Evolutionary conservation across 495 filamentous ascomycete genomes (phyloP), one percentile per base, ranked within the genome.

Genomic region (Aspergillus mulundensis): DNA sequence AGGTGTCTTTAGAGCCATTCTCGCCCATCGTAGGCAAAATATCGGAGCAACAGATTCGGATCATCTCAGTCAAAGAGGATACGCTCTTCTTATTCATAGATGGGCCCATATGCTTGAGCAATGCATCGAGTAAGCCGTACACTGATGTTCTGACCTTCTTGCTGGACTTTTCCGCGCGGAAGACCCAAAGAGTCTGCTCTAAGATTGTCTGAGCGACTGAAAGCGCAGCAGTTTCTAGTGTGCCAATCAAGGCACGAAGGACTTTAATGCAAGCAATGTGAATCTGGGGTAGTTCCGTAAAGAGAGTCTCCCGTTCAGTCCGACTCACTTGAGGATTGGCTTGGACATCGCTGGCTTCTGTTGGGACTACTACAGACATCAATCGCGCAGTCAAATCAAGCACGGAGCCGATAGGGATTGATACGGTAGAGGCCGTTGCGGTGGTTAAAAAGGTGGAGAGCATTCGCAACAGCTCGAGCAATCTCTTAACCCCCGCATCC

Each of bases 281-380:
- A 58, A 96, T 82, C 20, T 80, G 76, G 24, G 91, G 90, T 6
- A 96, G 71, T 30, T 83, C 78, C 21, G 76, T 69, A 78, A 84
- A 90, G 11, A 96, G 74, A 41, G 79, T 77, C 58, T 93, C 88
- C 56, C 86, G 82, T 68, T 96, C 91, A 43, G 90, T 88, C 45
- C 85, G 81, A 34, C 83, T 74, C 57, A 95, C 83, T 62, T 87
- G 83, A 19, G 80, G 73, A 53, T 89, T 90, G 50, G 82, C 70
- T 38, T 78, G 75, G 12, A 79, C 52, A 51, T 68, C 69, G 3
- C 68, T 72, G 28, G 59, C 65, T 12, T 71, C 63, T 14, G 75
- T 64, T 7, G 87, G 86, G 0, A 82, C 75, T 19, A 78, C 81
- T 19, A 91, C 72, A 34, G 86, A 86, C 21, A 88, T 81, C 34